Evolutionary conservation across 2,329 filamentous ascomycete genomes (phyloP), one percentile per base, ranked within the genome.

Genomic region (Curvularia sp.): DNA sequence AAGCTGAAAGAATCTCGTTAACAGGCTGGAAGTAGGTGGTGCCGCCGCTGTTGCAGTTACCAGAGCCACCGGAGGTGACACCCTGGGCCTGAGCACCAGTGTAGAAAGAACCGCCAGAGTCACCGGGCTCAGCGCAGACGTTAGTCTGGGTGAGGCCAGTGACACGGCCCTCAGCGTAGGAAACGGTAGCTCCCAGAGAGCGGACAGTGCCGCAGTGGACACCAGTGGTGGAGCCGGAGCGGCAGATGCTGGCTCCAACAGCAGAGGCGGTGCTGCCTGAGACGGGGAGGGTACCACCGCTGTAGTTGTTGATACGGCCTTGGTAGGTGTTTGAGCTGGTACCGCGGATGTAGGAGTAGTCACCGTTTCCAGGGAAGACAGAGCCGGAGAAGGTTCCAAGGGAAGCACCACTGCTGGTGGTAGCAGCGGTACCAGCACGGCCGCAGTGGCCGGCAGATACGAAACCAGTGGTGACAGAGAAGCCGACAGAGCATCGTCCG

Each of bases 11-110:
- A 51, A 79, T 79, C 68, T 76, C 72, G 63, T 78, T 78, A 46
- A 79, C 75, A 57, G 78, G 78, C 71, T 79, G 77, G 75, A 79
- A 79, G 70, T 76, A 79, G 60, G 77, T 79, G 0, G 53, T 69
- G 35, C 77, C 77, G 55, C 77, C 77, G 31, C 35, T 42, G n/a
- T 38, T 49, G 73, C 77, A 79, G 75, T 78, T 57, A 46, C 77
- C 77, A 50, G 70, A 76, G 63, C 77, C 77, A 68, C 77, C 77
- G 1, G 77, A 79, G 63, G 76, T 78, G 62, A 79, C 77, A 68
- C 77, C 77, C 72, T 79, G 77, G 57, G 77, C 77, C 72, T 79
- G 77, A 54, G 75, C 47, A 49, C 77, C 77, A 57, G 76, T 67
- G 75, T 78, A 79, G 57, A 68, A 79, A 33, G 77, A 75, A 58